Base-by-base conservation (phyloP, 83 land plant genomes). In the Thuja plicata region DNA sequence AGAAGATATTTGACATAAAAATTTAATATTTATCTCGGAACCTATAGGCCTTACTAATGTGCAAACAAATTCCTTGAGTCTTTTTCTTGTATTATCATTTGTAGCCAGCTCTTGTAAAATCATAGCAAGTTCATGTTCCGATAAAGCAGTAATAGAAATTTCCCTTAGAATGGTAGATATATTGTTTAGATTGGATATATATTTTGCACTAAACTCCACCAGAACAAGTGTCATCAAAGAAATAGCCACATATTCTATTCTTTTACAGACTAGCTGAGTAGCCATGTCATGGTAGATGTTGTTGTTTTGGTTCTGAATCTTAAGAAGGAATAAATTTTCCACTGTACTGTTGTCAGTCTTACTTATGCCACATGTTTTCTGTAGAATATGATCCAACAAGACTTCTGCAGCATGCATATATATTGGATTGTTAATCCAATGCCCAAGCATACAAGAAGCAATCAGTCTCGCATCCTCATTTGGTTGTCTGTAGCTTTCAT, bases 361-460 rank as follows among this genome's bases (percentile, higher is more conserved):
- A 77, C 88, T 89, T 46, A 88, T 92, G 84, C 93, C 90, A 86
- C 90, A 86, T 74, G 90, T 89, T 46, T 91, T 89, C 32, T 89
- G 87, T 45, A 92, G 84, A 40, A 92, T 57, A 50, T 88, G 54
- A 71, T 92, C 88, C 45, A 92, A 82, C 77, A 92, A 87, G 74
- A 41, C 37, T 85, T 92, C 91, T 16, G 93, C 93, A 71, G 87
- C 24, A 17, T 92, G 91, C 85, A 91, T 71, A 81, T 92, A 77
- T 2, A 87, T 86, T 57, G 92, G 90, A 85, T 89, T 91, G 41
- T 91, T 92, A 6, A 92, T 85, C 92, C 90, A 92, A 55, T 87
- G 86, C 87, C 91, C 93, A 1, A 92, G 90, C 90, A 89, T 89
- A 86, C 89, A 91, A 38, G 93, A 92, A 73, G 88, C 92, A 27